Conservation (phyloP, 2,329 filamentous ascomycete species). For the Leptosphaerulina australis region DNA sequence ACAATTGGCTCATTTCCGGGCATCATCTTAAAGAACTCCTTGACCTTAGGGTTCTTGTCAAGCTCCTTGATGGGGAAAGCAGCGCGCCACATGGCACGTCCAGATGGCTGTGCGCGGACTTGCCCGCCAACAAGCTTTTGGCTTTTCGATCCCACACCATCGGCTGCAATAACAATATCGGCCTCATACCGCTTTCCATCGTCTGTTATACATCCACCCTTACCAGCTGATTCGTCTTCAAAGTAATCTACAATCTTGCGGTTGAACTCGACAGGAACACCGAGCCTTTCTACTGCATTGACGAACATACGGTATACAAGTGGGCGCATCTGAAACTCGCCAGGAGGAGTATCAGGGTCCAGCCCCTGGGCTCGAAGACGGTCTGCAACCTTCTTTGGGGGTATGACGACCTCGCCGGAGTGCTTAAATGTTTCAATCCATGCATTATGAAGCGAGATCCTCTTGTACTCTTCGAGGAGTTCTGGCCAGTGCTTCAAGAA, state of each 20-base stretch:
- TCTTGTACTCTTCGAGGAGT: constrained; percentile 57
- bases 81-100: constrained; percentile 50
- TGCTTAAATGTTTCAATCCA: constrained; percentile 64
- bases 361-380: constrained; percentile 55
- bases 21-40: constrained; percentile 55
- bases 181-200: constrained; percentile 53
- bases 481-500: constrained; percentile 64
- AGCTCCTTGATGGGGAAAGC: constrained; percentile 52
- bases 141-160: constrained; percentile 54
- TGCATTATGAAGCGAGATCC: constrained; percentile 60
- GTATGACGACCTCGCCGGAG: constrained; percentile 57
- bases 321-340: constrained; percentile 62
- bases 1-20: constrained; percentile 52
- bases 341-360: constrained; percentile 58
- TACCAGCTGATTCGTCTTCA: constrained; percentile 50
- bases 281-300: constrained; percentile 54
- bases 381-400: constrained; percentile 57
- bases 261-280: constrained; percentile 53
- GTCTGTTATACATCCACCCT: constrained; percentile 45
- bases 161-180: constrained; percentile 49
- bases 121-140: constrained; percentile 54
- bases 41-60: constrained; percentile 54
- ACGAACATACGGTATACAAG: constrained; percentile 63
- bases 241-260: constrained; percentile 53
- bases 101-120: constrained; percentile 49